Evolutionary conservation across 2,329 filamentous ascomycete genomes (phyloP), one percentile per base, ranked within the genome.

Genomic region (Beauveria sp.): DNA sequence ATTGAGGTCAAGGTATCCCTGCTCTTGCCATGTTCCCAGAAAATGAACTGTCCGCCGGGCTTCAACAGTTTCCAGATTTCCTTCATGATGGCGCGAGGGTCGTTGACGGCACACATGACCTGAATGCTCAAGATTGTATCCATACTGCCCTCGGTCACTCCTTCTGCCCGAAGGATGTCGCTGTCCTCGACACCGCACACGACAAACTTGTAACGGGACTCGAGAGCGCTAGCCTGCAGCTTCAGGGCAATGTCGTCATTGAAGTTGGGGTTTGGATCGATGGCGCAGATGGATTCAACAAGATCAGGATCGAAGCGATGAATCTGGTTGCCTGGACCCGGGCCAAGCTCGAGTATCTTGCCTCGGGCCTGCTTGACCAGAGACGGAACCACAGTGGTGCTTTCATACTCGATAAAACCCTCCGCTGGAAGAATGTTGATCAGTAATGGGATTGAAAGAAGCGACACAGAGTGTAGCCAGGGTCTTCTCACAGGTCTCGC

Each of bases 31-130:
- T 79, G 77, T 61, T 79, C 77, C 73, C 77, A 79, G 61, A 79
- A 79, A 24, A 80, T 68, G 61, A 79, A 75, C 47, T 70, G 72
- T 12, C 77, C 77, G 1, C 77, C 77, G 0, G 77, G 77, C 61
- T 75, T 79, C 40, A 80, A 63, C n/a, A 79, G 64, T 55, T 71
- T 71, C 65, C 73, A 76, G n/a, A 78, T 61, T 57, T 70, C 66
- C 62, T 62, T 69, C 63, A 70, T 69, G 44, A 71, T 68, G 5
- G 22, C 63, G 55, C 65, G 66, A 5, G 65, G 61, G 55, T 73
- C 65, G 8, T 64, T 62, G 2, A 78, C 71, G 2, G 75, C 70
- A 65, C 77, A 79, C 61, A 80, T 50, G 9, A 76, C 73, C 68
- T 79, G 76, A 55, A 78, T 74, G 52, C 74, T 67, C 5, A 78